Percentiles rank a stretch among this genome's conserved stretches.
These are phyloP conservation scores for Sporothrix pseudoabietina DNA, from an alignment of 2,329 filamentous ascomycete species.

Conservation along the genomic window DNA sequence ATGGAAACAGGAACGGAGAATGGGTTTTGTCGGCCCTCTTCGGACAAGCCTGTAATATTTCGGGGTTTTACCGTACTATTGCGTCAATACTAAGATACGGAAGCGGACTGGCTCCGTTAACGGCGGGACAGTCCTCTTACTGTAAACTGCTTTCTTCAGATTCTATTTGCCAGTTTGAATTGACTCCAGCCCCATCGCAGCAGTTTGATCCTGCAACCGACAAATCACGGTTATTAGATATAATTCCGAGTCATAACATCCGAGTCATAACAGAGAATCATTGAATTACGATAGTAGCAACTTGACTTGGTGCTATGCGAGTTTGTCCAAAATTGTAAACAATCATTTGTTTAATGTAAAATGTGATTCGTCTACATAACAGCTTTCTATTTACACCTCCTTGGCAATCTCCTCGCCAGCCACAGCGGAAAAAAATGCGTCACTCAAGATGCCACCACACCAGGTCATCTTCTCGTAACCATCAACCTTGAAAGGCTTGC, in stretches of 20 bases:
- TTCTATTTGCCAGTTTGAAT: neutral
- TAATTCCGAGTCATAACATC: too few species aligned
- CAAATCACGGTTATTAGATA: too few species aligned
- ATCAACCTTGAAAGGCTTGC: conserved; percentile 24
- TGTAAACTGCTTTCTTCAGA: neutral
- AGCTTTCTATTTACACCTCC: neutral
- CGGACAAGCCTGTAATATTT: neutral
- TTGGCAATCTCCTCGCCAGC: conserved; percentile 28
- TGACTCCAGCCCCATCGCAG: neutral
- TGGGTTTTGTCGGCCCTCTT: neutral
- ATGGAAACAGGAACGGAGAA: neutral
- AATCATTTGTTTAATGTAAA: neutral
- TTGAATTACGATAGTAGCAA: neutral
- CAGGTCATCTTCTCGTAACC: conserved; percentile 27
- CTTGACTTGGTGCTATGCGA: neutral
- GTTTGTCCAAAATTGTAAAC: neutral
- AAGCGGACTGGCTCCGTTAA: neutral
- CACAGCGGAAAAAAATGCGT: conserved; percentile 23
- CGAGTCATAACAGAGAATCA: neutral
- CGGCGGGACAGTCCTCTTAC: neutral
- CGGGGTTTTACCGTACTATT: neutral
- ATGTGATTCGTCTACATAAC: neutral
- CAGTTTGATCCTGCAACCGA: too few species aligned
- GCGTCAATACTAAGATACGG: neutral
- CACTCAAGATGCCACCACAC: conserved; percentile 17